Evolutionary conservation across 805 yeast species (phyloP).

Genomic region (Cyberlindnera xishuangbannaensis): DNA sequence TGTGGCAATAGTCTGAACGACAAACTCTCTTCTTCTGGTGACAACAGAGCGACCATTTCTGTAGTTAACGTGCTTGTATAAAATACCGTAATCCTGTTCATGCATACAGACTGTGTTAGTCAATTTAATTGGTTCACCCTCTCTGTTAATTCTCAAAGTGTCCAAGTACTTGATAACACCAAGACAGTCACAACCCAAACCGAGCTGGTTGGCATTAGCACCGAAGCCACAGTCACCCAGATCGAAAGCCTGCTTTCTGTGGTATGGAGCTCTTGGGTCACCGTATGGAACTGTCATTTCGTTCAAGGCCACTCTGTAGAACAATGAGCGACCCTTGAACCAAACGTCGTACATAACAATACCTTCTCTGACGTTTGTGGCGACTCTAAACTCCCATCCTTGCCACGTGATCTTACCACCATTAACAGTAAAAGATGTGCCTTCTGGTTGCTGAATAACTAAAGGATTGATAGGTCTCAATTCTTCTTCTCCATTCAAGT

Average conservation of each 20-base stretch:
- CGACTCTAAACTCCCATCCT: slow-evolving; percentile 75
- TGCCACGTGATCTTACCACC: slow-evolving; percentile 70
- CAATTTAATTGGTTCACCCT: slow-evolving; percentile 56
- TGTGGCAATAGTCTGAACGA: slow-evolving; percentile 75
- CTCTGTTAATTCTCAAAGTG: slow-evolving; percentile 46
- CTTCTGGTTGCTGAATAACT: slow-evolving; percentile 69
- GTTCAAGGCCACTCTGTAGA: slow-evolving; percentile 66
- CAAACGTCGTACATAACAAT: slow-evolving; percentile 64
- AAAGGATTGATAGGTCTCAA: slow-evolving; percentile 63
- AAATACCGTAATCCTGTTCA: slow-evolving; percentile 70
- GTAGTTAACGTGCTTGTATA: slow-evolving; percentile 76
- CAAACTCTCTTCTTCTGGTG: slow-evolving; percentile 68
- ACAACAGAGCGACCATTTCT: slow-evolving; percentile 67
- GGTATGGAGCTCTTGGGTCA: slow-evolving; percentile 78
- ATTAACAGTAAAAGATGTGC: slow-evolving; percentile 59
- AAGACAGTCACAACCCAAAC: slow-evolving; percentile 76
- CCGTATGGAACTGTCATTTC: slow-evolving; percentile 91
- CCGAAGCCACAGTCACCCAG: slow-evolving; percentile 85
- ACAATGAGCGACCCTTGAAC: slow-evolving; percentile 71
- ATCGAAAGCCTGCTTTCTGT: slow-evolving; percentile 83
- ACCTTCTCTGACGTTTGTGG: slow-evolving; percentile 73
- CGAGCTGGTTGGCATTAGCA: slow-evolving; percentile 59
- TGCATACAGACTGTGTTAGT: slow-evolving; percentile 77
- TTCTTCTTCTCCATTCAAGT: slow-evolving; percentile 46
- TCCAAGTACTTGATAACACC: slow-evolving; percentile 75